These are phyloP conservation scores for Trichoderma virens DNA, from an alignment of 495 filamentous ascomycete genomes.

Conservation along the genomic window DNA sequence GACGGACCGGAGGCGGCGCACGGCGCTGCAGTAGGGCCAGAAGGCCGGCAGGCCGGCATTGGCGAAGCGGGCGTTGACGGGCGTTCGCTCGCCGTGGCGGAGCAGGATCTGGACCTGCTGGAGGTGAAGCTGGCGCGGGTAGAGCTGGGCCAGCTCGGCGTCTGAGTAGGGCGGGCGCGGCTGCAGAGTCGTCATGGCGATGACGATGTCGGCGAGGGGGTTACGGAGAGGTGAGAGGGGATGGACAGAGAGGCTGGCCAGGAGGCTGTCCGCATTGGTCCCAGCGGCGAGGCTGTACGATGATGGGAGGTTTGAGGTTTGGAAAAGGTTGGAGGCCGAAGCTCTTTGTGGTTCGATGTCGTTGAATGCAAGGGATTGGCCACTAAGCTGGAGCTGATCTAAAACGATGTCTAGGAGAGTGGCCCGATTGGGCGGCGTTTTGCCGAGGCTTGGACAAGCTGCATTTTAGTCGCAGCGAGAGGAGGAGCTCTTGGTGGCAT, in stretches of 20 bases:
- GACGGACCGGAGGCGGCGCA: slow-evolving; percentile 61
- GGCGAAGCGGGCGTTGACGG: slow-evolving; percentile 78
- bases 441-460: not conserved
- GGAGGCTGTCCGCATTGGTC: not conserved
- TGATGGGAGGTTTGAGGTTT: not conserved
- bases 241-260: not conserved
- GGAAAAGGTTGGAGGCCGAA: not conserved
- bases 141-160: slow-evolving; percentile 74
- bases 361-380: not conserved
- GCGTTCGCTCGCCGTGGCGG: slow-evolving; percentile 85
- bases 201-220: not conserved
- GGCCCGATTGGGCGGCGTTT: not conserved
- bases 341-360: not conserved
- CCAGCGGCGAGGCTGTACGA: not conserved
- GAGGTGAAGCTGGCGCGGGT: slow-evolving; percentile 71
- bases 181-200: slow-evolving; percentile 71
- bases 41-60: slow-evolving; percentile 77
- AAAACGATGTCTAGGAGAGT: not conserved
- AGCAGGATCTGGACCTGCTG: slow-evolving; percentile 87
- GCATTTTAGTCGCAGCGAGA: too few species aligned
- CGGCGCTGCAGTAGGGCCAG: slow-evolving; percentile 89
- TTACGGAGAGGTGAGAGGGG: not conserved
- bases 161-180: slow-evolving; percentile 70
- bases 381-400: not conserved
- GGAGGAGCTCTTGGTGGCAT: too few species aligned